Evolutionary conservation across 2,329 filamentous ascomycete species (phyloP), one percentile per base, ranked within the genome.

Genomic region (Xylariaceae sp.): DNA sequence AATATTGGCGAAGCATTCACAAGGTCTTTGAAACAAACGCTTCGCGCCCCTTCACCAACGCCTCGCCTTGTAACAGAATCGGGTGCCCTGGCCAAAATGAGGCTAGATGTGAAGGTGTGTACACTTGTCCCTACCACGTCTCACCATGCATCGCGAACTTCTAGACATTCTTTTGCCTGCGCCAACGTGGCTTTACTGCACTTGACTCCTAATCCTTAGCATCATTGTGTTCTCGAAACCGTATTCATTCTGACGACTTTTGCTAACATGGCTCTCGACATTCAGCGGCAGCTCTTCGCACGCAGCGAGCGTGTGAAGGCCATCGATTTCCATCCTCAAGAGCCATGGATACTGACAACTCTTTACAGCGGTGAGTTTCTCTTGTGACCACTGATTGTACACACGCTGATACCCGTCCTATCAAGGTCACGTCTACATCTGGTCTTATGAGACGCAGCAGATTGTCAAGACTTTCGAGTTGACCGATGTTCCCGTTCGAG

Each of bases 401-500:
- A 35, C 19, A 50, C 38, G 26, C 48, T 49, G 52, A 42, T 19
- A 4, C n/a, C 40, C 29, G 30, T 30, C 29, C 13, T 30, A 17
- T 16, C 39, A 26, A 89, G 89, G 93, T 66, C 91, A 97, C 74
- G 93, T 95, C 64, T 94, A 97, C 73, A 97, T 98, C 64, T 97
- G 93, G 90, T 96, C 91, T 26, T 95, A 95, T 68, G 91, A 95
- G 70, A 94, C 89, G 38, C 89, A 95, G 66, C 86, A 90, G 50
- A 90, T 97, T 50, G 89, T 98, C 70, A 97, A 97, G 76, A 96
- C 91, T 4, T 98, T 98, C 67, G 93, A 98, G 72, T 83, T 97
- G 53, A 96, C 91, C 63, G 93, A 98, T 76, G 93, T 98, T 38
- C 93, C 93, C 51, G 91, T 98, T 44, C 87, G 93, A 67, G 93